phyloP scores from a whole-genome alignment of 1,139 yeast species.

The Yamadazyma blattariae region DNA sequence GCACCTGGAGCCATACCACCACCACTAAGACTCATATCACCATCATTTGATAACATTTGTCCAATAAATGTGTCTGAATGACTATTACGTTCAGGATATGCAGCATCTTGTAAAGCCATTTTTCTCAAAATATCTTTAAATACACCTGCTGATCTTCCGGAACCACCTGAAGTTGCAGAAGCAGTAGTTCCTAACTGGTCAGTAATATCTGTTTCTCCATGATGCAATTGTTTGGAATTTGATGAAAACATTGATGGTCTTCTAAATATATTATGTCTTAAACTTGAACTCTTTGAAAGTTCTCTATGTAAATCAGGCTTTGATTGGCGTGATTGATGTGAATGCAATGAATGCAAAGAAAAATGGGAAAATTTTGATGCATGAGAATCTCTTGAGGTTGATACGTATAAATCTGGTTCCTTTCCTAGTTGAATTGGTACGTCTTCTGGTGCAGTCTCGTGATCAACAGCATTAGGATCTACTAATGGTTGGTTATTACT shows the following conservation, averaged over 20 bases:
- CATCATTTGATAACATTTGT: conserved; percentile 27
- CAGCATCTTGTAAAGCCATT: conserved; percentile 33
- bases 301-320: conserved; percentile 1
- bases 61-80: conserved; percentile 41
- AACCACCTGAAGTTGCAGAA: conserved; percentile 4
- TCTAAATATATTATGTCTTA: conserved; percentile 11
- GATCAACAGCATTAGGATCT: neutral
- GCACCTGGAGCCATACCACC: conserved; percentile 49
- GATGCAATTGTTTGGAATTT: conserved; percentile 2
- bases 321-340: conserved; percentile 2
- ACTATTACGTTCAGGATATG: conserved; percentile 21
- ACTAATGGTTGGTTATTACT: neutral
- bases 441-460: too few relatives aligned
- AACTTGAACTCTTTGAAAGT: conserved; percentile 6
- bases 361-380: conserved; percentile 3
- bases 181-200: conserved; percentile 17
- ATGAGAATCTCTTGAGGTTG: conserved; percentile 6
- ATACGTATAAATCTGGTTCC: neutral
- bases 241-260: conserved; percentile 11
- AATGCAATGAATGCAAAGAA: neutral
- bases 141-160: conserved; percentile 15
- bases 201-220: conserved; percentile 18
- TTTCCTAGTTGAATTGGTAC: conserved; percentile 2
- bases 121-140: conserved; percentile 33
- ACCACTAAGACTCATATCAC: conserved; percentile 30